Base-by-base conservation (phyloP, 2,329 filamentous ascomycete genomes). In the Ustulina deusta region DNA sequence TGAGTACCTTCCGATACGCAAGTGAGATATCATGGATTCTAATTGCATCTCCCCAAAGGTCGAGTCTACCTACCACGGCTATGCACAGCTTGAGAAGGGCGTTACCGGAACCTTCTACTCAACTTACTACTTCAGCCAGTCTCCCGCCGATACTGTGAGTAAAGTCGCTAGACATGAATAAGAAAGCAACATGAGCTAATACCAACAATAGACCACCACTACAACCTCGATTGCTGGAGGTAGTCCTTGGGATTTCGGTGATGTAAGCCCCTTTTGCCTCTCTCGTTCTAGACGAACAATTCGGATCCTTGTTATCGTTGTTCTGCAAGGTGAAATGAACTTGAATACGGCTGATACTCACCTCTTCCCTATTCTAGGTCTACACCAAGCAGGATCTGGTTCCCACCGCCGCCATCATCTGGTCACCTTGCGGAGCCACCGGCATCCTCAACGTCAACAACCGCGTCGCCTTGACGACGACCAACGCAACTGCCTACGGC, bases 401-500 rank as follows among this genome's bases (percentile, higher is more conserved):
- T 38, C 81, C 82, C 34, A 83, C 82, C 1, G 80, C 81, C 17
- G 80, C 80, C 61, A 74, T 82, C 73, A 82, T 83, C 75, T 83
- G 77, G 77, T 81, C 81, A 62, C 82, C 82, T 3, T 83, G 82
- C 74, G 82, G 82, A 63, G 80, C 81, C 66, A 79, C 73, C 56
- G 82, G 82, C 59, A 82, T 84, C 69, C 80, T 84, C 73, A 83
- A 83, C 76, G 77, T 83, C 74, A 83, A 83, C 77, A 83, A 83
- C 78, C 80, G 82, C 69, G 81, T 83, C 59, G 78, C 79, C 20
- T 75, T 83, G 54, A 79, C 78, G 61, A 78, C 77, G 73, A 75
- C 73, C 64, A 79, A 81, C 74, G 42, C 70, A 52, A 74, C 71
- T 22, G 81, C 81, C 65, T 74, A 65, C 7, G 82, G 82, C 66